phyloP scores from a whole-genome alignment of 2,329 filamentous ascomycete species.

The Colletotrichum viniferum region DNA sequence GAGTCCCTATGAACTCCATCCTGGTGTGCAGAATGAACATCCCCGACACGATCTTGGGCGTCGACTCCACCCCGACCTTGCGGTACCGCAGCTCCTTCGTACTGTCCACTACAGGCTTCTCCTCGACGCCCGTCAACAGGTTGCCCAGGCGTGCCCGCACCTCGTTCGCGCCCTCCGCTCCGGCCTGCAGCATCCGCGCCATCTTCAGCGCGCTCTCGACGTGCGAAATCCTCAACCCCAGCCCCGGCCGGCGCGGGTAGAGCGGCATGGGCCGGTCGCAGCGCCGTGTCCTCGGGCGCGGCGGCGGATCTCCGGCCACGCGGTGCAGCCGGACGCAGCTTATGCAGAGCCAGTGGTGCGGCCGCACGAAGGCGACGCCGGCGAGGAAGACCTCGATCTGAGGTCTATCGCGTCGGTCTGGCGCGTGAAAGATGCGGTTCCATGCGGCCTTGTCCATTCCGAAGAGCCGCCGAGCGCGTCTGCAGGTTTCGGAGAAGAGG shows the following conservation, averaged over 20 bases:
- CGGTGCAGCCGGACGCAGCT: not conserved
- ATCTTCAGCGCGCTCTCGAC: not conserved
- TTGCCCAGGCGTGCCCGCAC: accelerated
- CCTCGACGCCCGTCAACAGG: not conserved
- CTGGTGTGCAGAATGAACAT: not conserved
- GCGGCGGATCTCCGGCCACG: not conserved
- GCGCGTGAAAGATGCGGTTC: accelerated
- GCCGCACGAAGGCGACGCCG: not conserved
- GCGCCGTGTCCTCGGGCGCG: not conserved
- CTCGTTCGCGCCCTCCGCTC: not conserved
- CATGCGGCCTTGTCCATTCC: not conserved
- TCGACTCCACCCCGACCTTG: accelerated
- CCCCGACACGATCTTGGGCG: not conserved
- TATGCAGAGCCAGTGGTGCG: not conserved
- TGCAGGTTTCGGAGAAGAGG: not conserved
- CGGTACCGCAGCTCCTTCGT: not conserved
- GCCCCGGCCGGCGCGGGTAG: not conserved
- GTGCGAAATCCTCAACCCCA: not conserved
- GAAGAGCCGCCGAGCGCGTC: not conserved
- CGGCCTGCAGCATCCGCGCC: not conserved
- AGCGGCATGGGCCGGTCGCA: not conserved
- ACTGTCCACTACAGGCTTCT: not conserved
- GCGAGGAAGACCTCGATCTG: not conserved
- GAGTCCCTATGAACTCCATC: not conserved
- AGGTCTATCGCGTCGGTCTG: accelerated